Conservation (phyloP, 1,284 basidiomycete species). For the Farysia itapuensis region DNA sequence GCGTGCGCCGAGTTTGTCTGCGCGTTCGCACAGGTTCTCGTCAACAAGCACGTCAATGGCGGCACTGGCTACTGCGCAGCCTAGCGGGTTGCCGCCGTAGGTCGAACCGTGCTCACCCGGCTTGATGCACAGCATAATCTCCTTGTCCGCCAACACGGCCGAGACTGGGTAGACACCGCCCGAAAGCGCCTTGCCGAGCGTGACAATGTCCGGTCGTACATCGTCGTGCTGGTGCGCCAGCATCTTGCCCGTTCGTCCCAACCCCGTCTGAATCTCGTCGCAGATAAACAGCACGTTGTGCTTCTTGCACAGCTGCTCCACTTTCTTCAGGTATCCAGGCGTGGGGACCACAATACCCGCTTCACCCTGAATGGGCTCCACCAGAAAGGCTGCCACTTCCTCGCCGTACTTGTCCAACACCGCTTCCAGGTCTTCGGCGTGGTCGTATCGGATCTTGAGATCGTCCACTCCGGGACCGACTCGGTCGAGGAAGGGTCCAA, state of each 20-base stretch:
- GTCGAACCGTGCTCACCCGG: conserved; percentile 99
- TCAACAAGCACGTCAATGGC: conserved; percentile 84
- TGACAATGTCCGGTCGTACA: conserved; percentile 86
- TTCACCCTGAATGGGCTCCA: conserved; percentile 98
- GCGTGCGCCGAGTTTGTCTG: conserved; percentile 74
- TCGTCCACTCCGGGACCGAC: conserved; percentile 71
- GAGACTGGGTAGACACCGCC: conserved; percentile 98
- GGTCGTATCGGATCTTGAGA: conserved; percentile 52
- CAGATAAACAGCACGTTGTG: conserved; percentile 93
- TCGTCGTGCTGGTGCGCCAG: conserved; percentile 74
- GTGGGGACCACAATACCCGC: conserved; percentile 93
- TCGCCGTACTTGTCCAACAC: conserved; percentile 81
- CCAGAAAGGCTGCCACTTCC: conserved; percentile 85
- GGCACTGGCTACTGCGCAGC: conserved; percentile 88
- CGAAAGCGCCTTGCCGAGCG: conserved; percentile 92
- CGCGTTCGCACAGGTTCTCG: conserved; percentile 79
- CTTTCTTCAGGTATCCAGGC: conserved; percentile 79
- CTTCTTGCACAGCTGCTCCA: conserved; percentile 82
- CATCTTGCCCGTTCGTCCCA: conserved; percentile 55
- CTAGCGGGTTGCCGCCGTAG: conserved; percentile 79
- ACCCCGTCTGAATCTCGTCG: conserved; percentile 89
- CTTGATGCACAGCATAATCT: conserved; percentile 89
- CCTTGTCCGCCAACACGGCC: conserved; percentile 83
- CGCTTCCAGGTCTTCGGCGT: conserved; percentile 72
- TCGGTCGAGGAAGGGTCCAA: conserved; percentile 84